Evolutionary conservation across 352 stramenopile species (phyloP), one percentile per base, ranked within the genome.

Genomic region (Albugo candida): DNA sequence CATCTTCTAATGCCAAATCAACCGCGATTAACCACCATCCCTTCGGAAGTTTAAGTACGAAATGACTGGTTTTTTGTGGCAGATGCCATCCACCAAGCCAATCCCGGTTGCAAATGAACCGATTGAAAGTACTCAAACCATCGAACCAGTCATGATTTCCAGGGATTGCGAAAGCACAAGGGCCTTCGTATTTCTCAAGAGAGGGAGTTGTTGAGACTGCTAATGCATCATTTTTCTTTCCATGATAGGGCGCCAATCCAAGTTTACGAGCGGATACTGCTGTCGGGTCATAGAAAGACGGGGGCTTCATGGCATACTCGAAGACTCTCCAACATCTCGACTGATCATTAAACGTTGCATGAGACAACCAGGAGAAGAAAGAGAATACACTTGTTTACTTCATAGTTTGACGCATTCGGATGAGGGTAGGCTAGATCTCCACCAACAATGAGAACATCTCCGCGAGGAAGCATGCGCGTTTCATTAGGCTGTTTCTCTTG

Each of bases 81-180:
- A 96, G 63, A 1, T 93, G 56, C 87, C 87, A 96, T 5, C 85
- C 87, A 16, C 84, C 87, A 2, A 95, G 73, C 80, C 83, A 96
- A 45, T 95, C 81, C 37, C 84, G 67, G 21, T 91, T 78, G 47
- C 85, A 83, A 53, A 96, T 80, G 52, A 84, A 95, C 18, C 85
- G 71, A 20, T 70, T 94, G n/a, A 89, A 96, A 11, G 85, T 95
- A 49, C 88, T 86, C 17, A 96, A 63, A 13, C 87, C 87, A 54
- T 96, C 87, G 55, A 95, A 93, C 87, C 87, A 96, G 52, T 96
- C 87, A 56, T 96, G 87, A 54, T 96, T 96, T 0, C 87, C 83
- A 2, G 78, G 78, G 47, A 92, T 82, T 14, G 75, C 75, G 51
- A 92, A 88, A 16, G 63, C 74, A 1, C 61, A 85, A 11, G 70